Conservation (phyloP, 805 yeast genomes). For the Saccharomycopsis sp. region DNA sequence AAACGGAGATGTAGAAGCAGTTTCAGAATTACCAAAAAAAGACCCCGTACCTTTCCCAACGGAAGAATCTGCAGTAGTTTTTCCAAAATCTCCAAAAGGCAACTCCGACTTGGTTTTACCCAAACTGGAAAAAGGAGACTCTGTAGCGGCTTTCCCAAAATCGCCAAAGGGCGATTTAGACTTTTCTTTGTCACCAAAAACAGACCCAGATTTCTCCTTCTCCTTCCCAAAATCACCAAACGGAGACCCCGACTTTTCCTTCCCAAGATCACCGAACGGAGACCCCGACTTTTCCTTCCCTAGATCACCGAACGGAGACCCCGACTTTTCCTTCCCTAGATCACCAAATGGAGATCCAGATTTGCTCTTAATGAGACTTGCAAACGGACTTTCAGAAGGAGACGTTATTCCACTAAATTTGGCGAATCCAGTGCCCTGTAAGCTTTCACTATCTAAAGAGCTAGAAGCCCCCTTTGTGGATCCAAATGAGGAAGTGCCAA, state of each 20-base stretch:
- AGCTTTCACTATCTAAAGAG: not conserved
- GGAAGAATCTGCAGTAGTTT: not conserved
- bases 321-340: not conserved
- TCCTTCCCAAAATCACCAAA: not conserved
- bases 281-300: not conserved
- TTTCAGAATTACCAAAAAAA: not conserved
- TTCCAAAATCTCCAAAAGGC: not conserved
- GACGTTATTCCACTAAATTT: no score
- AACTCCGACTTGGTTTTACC: not conserved
- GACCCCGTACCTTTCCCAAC: not conserved
- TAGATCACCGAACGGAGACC: conserved; percentile 1
- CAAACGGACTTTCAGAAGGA: no score
- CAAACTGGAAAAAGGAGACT: not conserved
- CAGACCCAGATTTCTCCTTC: no score
- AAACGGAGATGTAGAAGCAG: not conserved
- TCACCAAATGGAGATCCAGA: not conserved
- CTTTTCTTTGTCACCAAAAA: not conserved
- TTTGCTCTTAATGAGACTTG: no score
- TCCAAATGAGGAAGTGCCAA: not conserved
- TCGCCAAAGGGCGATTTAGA: not conserved
- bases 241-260: not conserved
- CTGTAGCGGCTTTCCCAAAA: not conserved
- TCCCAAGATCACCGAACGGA: not conserved
- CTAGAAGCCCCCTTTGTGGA: not conserved
- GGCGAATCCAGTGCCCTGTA: not conserved